Evolutionary conservation across 192 early-diverging fungal species (phyloP).

Genomic region (Coemansia sp.): DNA sequence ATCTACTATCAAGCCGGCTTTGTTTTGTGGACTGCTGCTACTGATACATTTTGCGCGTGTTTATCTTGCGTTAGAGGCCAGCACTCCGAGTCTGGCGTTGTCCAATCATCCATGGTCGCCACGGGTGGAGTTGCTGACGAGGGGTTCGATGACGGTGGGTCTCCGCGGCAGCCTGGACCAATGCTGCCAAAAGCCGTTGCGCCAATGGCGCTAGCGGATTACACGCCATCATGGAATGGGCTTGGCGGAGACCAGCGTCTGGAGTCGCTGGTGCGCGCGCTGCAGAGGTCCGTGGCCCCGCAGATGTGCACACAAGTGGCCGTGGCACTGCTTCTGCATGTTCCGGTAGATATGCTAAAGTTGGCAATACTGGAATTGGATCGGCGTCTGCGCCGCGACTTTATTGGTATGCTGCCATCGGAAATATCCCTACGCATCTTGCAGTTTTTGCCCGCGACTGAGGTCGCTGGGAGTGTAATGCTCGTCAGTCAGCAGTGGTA

Average conservation of each 20-base stretch:
- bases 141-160: slow-evolving; percentile 26
- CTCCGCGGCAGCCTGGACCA: background rate
- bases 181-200: background rate
- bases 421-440: slow-evolving; percentile 39
- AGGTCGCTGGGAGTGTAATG: slow-evolving; percentile 23
- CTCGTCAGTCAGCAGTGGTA: slow-evolving; percentile 40
- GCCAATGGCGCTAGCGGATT: background rate
- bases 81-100: too few species aligned
- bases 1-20: background rate
- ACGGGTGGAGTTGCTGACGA: slow-evolving; percentile 22
- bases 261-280: slow-evolving; percentile 26
- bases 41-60: background rate
- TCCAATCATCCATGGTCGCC: slow-evolving; percentile 6
- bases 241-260: slow-evolving; percentile 4
- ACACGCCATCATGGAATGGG: background rate
- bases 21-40: too few species aligned
- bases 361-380: slow-evolving; percentile 25
- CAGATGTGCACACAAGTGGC: slow-evolving; percentile 33
- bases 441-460: slow-evolving; percentile 21
- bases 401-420: slow-evolving; percentile 39
- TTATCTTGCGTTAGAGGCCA: background rate
- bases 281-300: slow-evolving; percentile 17
- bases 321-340: slow-evolving; percentile 25
- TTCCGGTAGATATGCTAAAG: slow-evolving; percentile 34
- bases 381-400: slow-evolving; percentile 40